Conservation (phyloP, 768 basidiomycete genomes). For the Trichaptum fuscoviolaceum region DNA sequence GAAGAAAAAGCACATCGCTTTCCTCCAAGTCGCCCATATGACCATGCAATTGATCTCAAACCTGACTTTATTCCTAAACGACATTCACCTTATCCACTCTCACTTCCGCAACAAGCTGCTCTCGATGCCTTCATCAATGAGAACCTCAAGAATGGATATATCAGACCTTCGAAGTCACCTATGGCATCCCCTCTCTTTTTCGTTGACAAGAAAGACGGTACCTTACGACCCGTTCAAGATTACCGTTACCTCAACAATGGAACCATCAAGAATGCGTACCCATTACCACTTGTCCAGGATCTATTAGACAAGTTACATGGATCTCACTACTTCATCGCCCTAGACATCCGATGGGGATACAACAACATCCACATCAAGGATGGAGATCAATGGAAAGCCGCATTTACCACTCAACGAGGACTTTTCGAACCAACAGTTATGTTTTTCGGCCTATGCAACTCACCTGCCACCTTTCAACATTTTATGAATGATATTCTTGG, state of each 20-base stretch:
- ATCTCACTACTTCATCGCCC: slow-evolving; percentile 22
- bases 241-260: slow-evolving; percentile 19
- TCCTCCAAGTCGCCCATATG: no score
- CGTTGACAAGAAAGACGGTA: slow-evolving; percentile 32
- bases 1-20: no score
- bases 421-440: slow-evolving; percentile 36
- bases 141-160: slow-evolving; percentile 13
- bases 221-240: slow-evolving; percentile 26
- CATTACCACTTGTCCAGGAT: slow-evolving; percentile 22
- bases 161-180: slow-evolving; percentile 17
- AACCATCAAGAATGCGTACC: slow-evolving; percentile 24
- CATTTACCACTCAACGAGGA: slow-evolving; percentile 31
- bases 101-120: background rate
- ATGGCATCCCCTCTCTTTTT: slow-evolving; percentile 25
- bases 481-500: slow-evolving; percentile 28
- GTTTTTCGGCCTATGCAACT: slow-evolving; percentile 34
- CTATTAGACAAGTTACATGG: slow-evolving; percentile 24
- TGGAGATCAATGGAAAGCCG: slow-evolving; percentile 39
- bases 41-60: no score
- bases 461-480: slow-evolving; percentile 31
- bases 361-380: slow-evolving; percentile 31
- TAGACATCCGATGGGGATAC: slow-evolving; percentile 29
- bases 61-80: slow-evolving; percentile 21
- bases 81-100: no score
- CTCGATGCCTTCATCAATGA: background rate